Base-by-base conservation (phyloP, 2,329 filamentous ascomycete genomes). In the Claviceps lovelessii region DNA sequence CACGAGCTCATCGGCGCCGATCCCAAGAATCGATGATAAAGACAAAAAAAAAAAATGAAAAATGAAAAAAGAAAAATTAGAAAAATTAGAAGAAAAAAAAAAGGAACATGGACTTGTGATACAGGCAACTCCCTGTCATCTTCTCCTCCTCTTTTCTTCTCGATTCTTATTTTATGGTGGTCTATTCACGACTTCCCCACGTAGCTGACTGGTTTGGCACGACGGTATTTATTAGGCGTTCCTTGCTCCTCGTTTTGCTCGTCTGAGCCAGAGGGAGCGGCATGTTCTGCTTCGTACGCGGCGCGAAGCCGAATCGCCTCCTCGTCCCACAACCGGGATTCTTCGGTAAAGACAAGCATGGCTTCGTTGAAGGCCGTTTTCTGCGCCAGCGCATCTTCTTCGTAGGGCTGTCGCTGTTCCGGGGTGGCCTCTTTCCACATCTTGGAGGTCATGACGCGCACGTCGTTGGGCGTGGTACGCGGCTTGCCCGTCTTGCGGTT, bases 401-500 rank as follows among this genome's bases (percentile, higher is more conserved):
- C 78, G 63, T 87, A 97, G 0, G 90, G 90, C 64, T 79, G 77
- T 64, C 85, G 88, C 61, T 83, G 78, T 48, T 86, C 86, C 6
- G 81, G 75, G 1, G 76, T 70, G 0, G 87, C 83, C 51, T 87
- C 85, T 61, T 86, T 88, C 93, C 93, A 98, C 84, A 93, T 90
- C 65, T 86, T 85, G 33, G 90, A 90, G 10, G 93, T 81, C 66
- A 90, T 88, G 52, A 84, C 80, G 39, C 93, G 86, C 55, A 97
- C 86, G 64, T 95, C 88, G 62, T 89, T 94, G 7, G 85, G 83
- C 47, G 80, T 76, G 0, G 82, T 73, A 60, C 85, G 84, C 11
- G 80, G 80, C 52, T 83, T 84, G 37, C 80, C 77, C 4, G 78
- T 73, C 54, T 67, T 69, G 60, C 84, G 80, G n/a, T 78, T 80